Conservation (phyloP, 2,329 filamentous ascomycete genomes). For the Diaporthe citriasiana region DNA sequence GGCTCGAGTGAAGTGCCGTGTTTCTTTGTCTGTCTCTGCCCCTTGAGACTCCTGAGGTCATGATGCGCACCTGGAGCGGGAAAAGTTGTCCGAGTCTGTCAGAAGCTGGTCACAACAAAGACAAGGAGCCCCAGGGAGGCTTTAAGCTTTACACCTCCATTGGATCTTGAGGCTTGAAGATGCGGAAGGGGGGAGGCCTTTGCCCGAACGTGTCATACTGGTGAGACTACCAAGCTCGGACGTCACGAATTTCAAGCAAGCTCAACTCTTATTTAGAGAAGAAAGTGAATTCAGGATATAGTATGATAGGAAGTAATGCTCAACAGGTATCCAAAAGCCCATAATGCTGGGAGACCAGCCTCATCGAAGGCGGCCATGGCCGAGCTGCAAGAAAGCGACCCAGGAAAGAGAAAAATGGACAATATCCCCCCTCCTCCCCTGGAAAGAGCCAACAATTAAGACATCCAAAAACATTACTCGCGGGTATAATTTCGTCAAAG, state of each 20-base stretch:
- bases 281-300: background rate
- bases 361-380: background rate
- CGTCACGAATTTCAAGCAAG: background rate
- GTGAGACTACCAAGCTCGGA: background rate
- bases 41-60: fast-evolving
- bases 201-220: background rate
- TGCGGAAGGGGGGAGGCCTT: background rate
- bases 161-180: too few relatives aligned
- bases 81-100: background rate
- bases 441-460: background rate
- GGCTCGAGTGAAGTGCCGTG: background rate
- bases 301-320: conserved; percentile 2
- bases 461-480: conserved; percentile 31
- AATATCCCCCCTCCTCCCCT: background rate
- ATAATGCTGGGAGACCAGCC: background rate
- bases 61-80: background rate
- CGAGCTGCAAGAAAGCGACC: background rate
- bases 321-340: background rate
- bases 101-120: background rate
- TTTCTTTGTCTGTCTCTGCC: background rate
- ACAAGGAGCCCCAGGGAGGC: background rate
- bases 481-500: conserved; percentile 33
- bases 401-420: background rate
- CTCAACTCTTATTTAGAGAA: background rate
- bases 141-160: background rate